A percentile compares a stretch with the other conserved stretches of the same genome.
These are phyloP conservation scores for Aspergillus pseudonomiae DNA, from an alignment of 2,329 filamentous ascomycete genomes.

Conservation along the genomic window DNA sequence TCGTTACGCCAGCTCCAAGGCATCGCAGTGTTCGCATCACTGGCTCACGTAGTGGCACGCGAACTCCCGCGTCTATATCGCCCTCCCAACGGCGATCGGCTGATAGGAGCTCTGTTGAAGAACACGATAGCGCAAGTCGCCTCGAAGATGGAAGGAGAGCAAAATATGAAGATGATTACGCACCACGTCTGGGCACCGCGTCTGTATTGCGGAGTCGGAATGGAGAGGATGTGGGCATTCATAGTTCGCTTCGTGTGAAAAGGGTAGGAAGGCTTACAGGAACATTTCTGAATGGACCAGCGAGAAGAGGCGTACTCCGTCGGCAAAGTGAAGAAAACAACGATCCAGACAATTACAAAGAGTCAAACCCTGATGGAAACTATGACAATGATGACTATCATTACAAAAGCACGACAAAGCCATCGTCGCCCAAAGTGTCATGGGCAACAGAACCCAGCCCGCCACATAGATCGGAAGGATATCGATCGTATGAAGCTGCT, in stretches of 20 bases:
- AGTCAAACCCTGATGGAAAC: constrained; percentile 32
- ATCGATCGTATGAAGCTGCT: constrained; percentile 27
- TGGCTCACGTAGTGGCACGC: constrained; percentile 44
- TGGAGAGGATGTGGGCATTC: constrained; percentile 67
- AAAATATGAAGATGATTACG: constrained; percentile 39
- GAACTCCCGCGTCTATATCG: constrained; percentile 44
- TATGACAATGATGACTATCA: constrained; percentile 32
- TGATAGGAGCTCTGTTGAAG: constrained; percentile 32
- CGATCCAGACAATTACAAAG: constrained; percentile 36
- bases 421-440: constrained; percentile 40
- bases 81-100: constrained; percentile 38
- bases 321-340: constrained; percentile 68
- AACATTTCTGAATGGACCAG: constrained; percentile 77
- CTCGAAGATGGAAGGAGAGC: constrained; percentile 37
- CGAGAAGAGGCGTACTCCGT: constrained; percentile 68
- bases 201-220: constrained; percentile 47
- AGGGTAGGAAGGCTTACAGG: constrained; percentile 74
- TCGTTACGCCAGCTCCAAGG: constrained; percentile 52
- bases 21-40: constrained; percentile 47
- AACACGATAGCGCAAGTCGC: constrained; percentile 37
- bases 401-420: constrained; percentile 25
- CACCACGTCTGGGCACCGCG: constrained; percentile 35
- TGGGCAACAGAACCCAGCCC: constrained; percentile 39
- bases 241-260: constrained; percentile 77
- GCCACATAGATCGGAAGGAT: constrained; percentile 25